Evolutionary conservation across 2,329 filamentous ascomycete species (phyloP).

Genomic region (Calonectria honghensis): DNA sequence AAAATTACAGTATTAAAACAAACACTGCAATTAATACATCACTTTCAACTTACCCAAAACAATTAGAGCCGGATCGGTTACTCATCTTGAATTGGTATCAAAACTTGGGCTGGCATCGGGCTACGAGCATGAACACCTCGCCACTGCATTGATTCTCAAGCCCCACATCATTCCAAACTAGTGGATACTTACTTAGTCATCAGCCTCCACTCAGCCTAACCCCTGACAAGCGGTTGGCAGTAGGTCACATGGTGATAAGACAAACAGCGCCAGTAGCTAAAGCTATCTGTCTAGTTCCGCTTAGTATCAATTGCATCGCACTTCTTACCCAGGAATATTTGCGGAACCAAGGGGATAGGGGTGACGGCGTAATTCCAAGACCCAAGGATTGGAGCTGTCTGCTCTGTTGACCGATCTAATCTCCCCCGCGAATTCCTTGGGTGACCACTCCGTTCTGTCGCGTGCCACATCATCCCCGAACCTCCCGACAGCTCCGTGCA

Average conservation of each 20-base stretch:
- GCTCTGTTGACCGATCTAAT: conserved; percentile 5
- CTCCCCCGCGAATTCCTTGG: conserved; percentile 7
- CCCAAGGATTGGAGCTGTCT: conserved; percentile 29
- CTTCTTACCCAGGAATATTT: conserved; percentile 26
- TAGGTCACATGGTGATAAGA: conserved; percentile 52
- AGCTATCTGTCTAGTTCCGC: conserved; percentile 51
- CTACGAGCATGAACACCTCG: not conserved
- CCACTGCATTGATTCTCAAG: not conserved
- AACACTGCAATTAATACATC: not conserved
- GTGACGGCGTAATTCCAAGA: conserved; percentile 40
- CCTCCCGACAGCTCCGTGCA: conserved; percentile 53
- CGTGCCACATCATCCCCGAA: conserved; percentile 37
- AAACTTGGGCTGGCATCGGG: not conserved
- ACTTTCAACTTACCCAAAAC: not conserved
- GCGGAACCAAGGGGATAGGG: conserved; percentile 44
- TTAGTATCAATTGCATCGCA: conserved; percentile 36
- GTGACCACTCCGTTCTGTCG: conserved; percentile 31
- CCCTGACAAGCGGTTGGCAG: not conserved
- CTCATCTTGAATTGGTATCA: not conserved
- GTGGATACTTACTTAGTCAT: conserved; percentile 14
- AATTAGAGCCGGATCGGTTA: too few relatives aligned
- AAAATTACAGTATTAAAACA: not conserved
- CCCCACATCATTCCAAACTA: not conserved
- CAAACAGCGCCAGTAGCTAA: conserved; percentile 34
- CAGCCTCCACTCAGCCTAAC: not conserved